A percentile compares a stretch with the other conserved stretches of the same genome.
phyloP scores from a whole-genome alignment of 2,329 filamentous ascomycete genomes.

The Bipolaris zeicola region DNA sequence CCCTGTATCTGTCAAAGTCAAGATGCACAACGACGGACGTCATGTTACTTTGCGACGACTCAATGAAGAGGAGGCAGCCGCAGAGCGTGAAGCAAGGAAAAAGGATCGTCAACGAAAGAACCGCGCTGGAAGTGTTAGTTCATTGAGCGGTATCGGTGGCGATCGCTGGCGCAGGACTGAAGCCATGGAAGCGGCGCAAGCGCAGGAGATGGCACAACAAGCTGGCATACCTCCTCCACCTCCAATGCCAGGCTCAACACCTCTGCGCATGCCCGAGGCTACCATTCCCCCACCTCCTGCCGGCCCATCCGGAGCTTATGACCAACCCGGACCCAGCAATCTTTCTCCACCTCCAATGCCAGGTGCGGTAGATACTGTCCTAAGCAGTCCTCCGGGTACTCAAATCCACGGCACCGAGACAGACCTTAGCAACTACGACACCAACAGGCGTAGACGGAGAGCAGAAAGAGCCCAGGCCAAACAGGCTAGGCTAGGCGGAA shows the following conservation, averaged over 20 bases:
- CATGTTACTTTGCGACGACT: conserved; percentile 67
- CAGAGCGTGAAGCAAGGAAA: conserved; percentile 61
- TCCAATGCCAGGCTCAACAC: conserved; percentile 33
- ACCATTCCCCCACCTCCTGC: conserved; percentile 37
- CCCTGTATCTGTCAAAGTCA: conserved; percentile 68
- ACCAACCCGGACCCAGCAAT: conserved; percentile 10
- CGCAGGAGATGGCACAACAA: conserved; percentile 36
- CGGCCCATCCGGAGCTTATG: conserved; percentile 34
- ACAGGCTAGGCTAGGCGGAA: conserved; percentile 43
- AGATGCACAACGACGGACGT: conserved; percentile 67
- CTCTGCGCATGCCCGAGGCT: conserved; percentile 39
- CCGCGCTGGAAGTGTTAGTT: conserved; percentile 49
- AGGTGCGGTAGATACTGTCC: conserved; percentile 34
- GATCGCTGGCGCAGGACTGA: conserved; percentile 50
- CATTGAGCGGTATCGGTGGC: conserved; percentile 43
- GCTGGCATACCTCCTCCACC: conserved; percentile 26
- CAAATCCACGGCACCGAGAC: conserved; percentile 47
- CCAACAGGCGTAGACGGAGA: conserved; percentile 46
- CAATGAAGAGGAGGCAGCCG: conserved; percentile 66
- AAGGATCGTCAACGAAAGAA: conserved; percentile 52
- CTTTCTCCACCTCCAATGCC: conserved; percentile 46
- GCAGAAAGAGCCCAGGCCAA: conserved; percentile 49
- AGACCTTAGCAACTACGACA: conserved; percentile 48
- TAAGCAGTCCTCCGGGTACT: conserved; percentile 46
- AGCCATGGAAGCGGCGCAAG: conserved; percentile 44